Base-by-base conservation (phyloP, 1,284 basidiomycete genomes). In the Taiwanofungus camphoratus region DNA sequence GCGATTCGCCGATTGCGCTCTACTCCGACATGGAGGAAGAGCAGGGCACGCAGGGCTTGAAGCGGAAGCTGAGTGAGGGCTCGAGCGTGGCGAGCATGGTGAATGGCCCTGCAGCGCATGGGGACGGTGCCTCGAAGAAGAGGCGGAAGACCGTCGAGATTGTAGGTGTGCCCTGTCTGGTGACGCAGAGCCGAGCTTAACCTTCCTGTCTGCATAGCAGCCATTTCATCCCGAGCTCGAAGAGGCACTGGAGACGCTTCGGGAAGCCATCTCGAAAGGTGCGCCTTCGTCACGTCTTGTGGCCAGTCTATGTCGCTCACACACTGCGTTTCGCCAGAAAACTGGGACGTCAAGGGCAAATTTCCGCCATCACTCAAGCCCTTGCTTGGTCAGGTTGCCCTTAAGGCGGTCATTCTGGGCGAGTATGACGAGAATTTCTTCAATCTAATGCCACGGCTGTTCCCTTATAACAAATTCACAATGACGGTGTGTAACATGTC, bases 361-460 rank as follows among this genome's bases (percentile, higher is more conserved):
- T 97, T 97, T 68, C 93, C 93, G 5, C 82, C 84, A 0, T 58
- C 67, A 3, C 69, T 98, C 55, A 92, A 91, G 55, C 85, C 86
- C 0, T 57, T 79, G 3, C 76, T 97, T 5, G 69, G 76, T 23
- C 65, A 79, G 23, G 77, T 90, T 26, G 88, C 92, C 1, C 64
- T 88, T 39, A 73, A 84, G 40, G 94, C 94, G 0, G 81, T 95
- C 54, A 71, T 78, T 41, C 72, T 91, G 27, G 87, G 82, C 61
- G 87, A 94, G 61, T 95, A 93, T 65, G 85, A 92, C 55, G 90
- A 94, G 16, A 82, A 89, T 58, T 95, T 94, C 61, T 95, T 95
- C 69, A 84, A 82, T 56, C 70, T 86, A 29, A 86, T 96, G 79
- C 91, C 92, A 0, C 72, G 69, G 22, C 66, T 95, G 33, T 94